Evolutionary conservation across 371 early-diverging fungal genomes (phyloP).

Genomic region (Conidiobolus incongruus): DNA sequence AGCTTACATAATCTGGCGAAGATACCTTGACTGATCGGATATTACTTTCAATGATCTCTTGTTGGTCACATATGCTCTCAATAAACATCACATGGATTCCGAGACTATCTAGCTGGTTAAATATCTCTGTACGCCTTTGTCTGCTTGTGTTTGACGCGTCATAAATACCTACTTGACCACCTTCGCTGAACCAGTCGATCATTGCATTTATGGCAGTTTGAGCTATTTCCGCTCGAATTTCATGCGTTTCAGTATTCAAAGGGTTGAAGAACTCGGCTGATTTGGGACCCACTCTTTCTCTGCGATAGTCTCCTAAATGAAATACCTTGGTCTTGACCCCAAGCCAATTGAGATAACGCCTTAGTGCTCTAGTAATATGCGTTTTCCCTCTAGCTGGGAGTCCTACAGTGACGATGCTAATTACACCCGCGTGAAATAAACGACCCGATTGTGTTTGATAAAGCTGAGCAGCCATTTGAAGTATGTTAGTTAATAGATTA

Average conservation of each 20-base stretch:
- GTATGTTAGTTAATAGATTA: too few relatives aligned
- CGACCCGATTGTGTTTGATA: slow-evolving; percentile 57
- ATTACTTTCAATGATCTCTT: slow-evolving; percentile 41
- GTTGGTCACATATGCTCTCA: slow-evolving; percentile 75
- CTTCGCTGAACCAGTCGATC: slow-evolving; percentile 53
- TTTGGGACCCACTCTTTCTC: slow-evolving; percentile 49
- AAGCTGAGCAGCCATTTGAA: slow-evolving; percentile 42
- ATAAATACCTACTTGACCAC: slow-evolving; percentile 75
- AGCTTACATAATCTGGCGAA: slow-evolving; percentile 73
- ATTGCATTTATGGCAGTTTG: slow-evolving; percentile 61
- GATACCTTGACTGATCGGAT: slow-evolving; percentile 73
- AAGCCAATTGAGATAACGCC: slow-evolving; percentile 85
- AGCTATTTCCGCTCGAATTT: slow-evolving; percentile 29
- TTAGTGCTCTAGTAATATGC: slow-evolving; percentile 59
- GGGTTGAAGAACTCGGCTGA: slow-evolving; percentile 74
- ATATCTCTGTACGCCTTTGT: slow-evolving; percentile 39
- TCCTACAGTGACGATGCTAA: slow-evolving; percentile 69
- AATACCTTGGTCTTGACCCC: slow-evolving; percentile 79
- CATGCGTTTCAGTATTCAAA: too few relatives aligned
- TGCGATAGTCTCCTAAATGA: slow-evolving; percentile 84
- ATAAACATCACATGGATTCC: slow-evolving; percentile 31
- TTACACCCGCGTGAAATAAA: slow-evolving; percentile 62
- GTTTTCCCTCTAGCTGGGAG: slow-evolving; percentile 88
- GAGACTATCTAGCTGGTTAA: slow-evolving; percentile 27
- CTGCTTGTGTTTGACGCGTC: slow-evolving; percentile 85